Evolutionary conservation across 2,329 filamentous ascomycete species (phyloP).

Genomic region (Cladophialophora yegresii): DNA sequence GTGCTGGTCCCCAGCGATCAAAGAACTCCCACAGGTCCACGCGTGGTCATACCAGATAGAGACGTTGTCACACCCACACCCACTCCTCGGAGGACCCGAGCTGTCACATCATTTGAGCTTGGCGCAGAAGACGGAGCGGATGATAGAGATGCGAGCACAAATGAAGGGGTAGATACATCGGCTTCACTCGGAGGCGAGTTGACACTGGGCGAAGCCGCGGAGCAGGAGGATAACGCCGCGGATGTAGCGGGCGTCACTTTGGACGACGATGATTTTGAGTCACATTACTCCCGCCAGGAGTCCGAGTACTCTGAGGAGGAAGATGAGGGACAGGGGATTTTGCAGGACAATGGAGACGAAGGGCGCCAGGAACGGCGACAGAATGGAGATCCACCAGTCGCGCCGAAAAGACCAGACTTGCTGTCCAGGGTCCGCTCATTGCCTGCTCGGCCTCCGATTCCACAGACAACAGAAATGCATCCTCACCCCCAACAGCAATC

Average conservation of each 20-base stretch:
- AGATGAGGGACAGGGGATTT: slow-evolving; percentile 5
- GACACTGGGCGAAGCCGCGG: slow-evolving; percentile 1
- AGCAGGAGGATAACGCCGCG: slow-evolving; percentile 18
- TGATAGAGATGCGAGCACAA: slow-evolving; percentile 15
- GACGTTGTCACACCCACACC: slow-evolving; percentile 24
- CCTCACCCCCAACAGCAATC: slow-evolving; percentile 1
- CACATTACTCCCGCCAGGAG: slow-evolving; percentile 48
- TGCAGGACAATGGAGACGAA: slow-evolving; percentile 9
- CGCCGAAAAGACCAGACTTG: slow-evolving; percentile 18
- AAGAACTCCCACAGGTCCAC: slow-evolving; percentile 29
- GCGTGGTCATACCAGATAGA: slow-evolving; percentile 25
- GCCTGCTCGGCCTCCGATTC: slow-evolving; percentile 22
- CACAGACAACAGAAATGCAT: slow-evolving; percentile 2
- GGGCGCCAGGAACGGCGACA: slow-evolving; percentile 34
- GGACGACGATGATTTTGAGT: slow-evolving; percentile 50
- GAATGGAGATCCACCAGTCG: slow-evolving; percentile 16
- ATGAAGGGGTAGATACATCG: slow-evolving; percentile 4
- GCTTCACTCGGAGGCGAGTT: background rate
- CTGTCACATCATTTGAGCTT: slow-evolving; percentile 26
- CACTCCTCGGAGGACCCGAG: slow-evolving; percentile 12
- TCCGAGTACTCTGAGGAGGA: slow-evolving; percentile 35
- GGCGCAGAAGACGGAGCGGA: slow-evolving; percentile 22
- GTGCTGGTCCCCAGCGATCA: slow-evolving; percentile 27
- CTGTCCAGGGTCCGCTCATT: slow-evolving; percentile 28
- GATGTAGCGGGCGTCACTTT: slow-evolving; percentile 31